Evolutionary conservation across 208 protist species (phyloP), one percentile per base, ranked within the genome.

Genomic region (Acanthamoeba pearcei): DNA sequence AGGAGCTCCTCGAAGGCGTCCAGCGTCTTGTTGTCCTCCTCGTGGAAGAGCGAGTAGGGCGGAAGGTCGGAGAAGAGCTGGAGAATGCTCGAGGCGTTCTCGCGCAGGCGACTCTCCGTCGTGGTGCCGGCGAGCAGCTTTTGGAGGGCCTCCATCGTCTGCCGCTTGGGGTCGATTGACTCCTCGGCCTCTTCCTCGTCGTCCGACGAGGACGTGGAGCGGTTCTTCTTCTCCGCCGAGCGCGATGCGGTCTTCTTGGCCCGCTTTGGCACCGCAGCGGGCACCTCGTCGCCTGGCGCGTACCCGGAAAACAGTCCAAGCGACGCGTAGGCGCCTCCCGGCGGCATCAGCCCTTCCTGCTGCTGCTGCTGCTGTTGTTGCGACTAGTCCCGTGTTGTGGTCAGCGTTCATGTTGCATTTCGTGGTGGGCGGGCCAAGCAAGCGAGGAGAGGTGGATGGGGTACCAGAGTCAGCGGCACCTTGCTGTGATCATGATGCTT

Each of bases 1-100:
- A 82, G 74, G 38, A 82, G 74, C 42, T 82, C 74, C 74, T 82
- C 74, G 42, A 82, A 82, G 74, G 74, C 74, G 38, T 82, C 74
- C 38, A 82, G 12, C 38, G 38, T 51, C 38, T 82, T 82, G 74
- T 82, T 82, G 38, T 82, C 74, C 42, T 82, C 74, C 74, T 82
- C 74, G 24, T 51, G 38, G 19, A 82, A 82, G 5, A 82, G 74
- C 1, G 74, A 82, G 22, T 82, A 82, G 13, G 74, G 74, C 13
- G 74, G 74, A 8, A 82, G 38, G 38, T 82, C 74, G 42, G 74
- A 82, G 74, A 82, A 82, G 42, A 82, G 74, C 38, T 82, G 74
- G 6, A 82, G 74, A 15, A 82, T 82, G 74, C 22, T 82, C 3
- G 74, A 82, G 32, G 74, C 74, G 38, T 82, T 82, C 74, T 82